Evolutionary conservation across 1,284 basidiomycete species (phyloP), one percentile per base, ranked within the genome.

Genomic region (Cutaneotrichosporon curvatum): DNA sequence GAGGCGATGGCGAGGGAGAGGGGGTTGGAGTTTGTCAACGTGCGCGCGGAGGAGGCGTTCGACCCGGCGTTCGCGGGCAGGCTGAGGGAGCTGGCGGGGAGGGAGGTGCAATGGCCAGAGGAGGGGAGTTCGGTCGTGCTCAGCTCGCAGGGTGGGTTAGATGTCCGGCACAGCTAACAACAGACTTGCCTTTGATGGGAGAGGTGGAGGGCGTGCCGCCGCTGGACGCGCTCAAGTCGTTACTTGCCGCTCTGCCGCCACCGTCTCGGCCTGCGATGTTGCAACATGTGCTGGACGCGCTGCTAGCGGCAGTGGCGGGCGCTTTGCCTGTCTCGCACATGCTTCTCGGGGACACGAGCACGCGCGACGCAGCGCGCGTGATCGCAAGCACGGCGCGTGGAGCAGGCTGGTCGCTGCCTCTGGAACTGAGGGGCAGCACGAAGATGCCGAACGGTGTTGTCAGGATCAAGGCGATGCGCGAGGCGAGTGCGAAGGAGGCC

Each of bases 401-500:
- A n/a, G 79, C 81, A 2, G 88, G 87, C 0, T 87, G 84, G 69
- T 75, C 79, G 2, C 75, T 91, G 9, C 79, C 76, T 12, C 81
- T 86, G 58, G 84, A 89, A 57, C 74, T 80, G 22, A n/a, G n/a
- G n/a, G n/a, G n/a, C 25, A 28, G 25, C 25, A 28, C 8, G 25
- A 7, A 12, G 25, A 7, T n/a, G 20, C 22, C n/a, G 4, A 19
- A 32, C 34, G 33, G 40, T 11, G 62, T 82, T 80, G 48, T 85
- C 79, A 83, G 58, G 19, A 47, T 85, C 25, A 78, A 84, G 36
- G 86, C 87, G 0, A 74, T 91, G 57, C 76, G 79, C 44, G 87
- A 89, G 44, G 67, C 88, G 16, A 83, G 81, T 3, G 79, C 81
- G 73, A 91, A 90, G 63, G 88, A 92, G 65, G 87, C 65, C 0